Percentiles rank a stretch among this genome's conserved stretches.
These are phyloP conservation scores for Ophiocordyceps camponoti-leonardi DNA, from an alignment of 2,329 filamentous ascomycete genomes.

Conservation along the genomic window DNA sequence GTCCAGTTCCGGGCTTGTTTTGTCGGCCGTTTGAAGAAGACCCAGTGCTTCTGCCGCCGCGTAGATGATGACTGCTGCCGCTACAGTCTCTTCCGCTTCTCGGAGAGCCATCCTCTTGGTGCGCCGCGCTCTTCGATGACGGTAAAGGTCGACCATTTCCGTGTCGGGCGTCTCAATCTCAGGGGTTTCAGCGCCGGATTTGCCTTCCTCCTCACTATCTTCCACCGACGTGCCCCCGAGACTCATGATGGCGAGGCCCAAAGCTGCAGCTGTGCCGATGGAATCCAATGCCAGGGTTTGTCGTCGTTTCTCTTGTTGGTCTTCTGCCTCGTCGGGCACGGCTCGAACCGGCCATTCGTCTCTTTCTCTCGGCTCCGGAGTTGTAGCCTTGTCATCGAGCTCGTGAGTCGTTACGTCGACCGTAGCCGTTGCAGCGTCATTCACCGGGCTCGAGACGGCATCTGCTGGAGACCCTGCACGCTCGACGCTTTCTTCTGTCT, in stretches of 20 bases:
- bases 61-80: slow-evolving; percentile 35
- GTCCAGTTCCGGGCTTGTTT: slow-evolving; percentile 1
- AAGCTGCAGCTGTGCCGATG: slow-evolving; percentile 1
- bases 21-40: no score
- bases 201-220: neutral
- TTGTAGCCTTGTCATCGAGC: neutral
- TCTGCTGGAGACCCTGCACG: neutral
- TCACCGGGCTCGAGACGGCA: neutral
- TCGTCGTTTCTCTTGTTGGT: neutral
- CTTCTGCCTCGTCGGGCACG: neutral
- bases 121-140: slow-evolving; percentile 25
- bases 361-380: neutral
- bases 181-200: slow-evolving; percentile 22
- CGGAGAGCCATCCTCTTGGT: slow-evolving; percentile 26
- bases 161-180: slow-evolving; percentile 26
- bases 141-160: slow-evolving; percentile 19
- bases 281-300: slow-evolving; percentile 9
- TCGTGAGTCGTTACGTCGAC: no score
- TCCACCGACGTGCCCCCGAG: neutral
- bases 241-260: neutral
- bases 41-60: slow-evolving; percentile 31
- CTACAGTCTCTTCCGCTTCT: slow-evolving; percentile 32
- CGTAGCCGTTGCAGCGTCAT: neutral
- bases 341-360: neutral
- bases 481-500: neutral